Conservation (phyloP, 2,329 filamentous ascomycete genomes). For the Stylonectria norvegica region DNA sequence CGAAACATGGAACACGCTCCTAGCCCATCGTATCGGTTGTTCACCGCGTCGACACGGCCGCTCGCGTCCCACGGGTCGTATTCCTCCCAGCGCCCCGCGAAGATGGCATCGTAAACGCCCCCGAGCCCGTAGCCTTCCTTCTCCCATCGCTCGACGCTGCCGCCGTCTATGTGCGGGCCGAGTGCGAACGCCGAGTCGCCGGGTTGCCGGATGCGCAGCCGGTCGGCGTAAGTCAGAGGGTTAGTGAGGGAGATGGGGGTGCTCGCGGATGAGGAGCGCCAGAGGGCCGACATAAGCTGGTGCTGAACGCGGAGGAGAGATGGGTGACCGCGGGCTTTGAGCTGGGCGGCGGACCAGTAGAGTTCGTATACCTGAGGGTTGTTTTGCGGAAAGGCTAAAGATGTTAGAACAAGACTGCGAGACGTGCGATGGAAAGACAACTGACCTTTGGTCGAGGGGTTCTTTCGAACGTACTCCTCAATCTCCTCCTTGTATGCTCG, state of each 20-base stretch:
- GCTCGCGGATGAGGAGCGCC: slow-evolving; percentile 51
- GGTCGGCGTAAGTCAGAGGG: slow-evolving; percentile 67
- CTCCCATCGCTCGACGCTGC: slow-evolving; percentile 74
- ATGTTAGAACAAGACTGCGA: not conserved
- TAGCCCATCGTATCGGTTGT: slow-evolving; percentile 75
- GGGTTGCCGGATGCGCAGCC: slow-evolving; percentile 67
- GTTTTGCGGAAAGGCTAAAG: slow-evolving; percentile 59
- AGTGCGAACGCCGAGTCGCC: slow-evolving; percentile 69
- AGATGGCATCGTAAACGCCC: slow-evolving; percentile 69
- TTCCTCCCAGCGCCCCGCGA: slow-evolving; percentile 71
- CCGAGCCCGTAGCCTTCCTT: slow-evolving; percentile 62
- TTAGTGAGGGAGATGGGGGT: slow-evolving; percentile 49
- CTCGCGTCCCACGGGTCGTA: slow-evolving; percentile 81
- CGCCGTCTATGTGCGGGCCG: slow-evolving; percentile 71
- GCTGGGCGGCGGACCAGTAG: slow-evolving; percentile 70
- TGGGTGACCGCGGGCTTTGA: slow-evolving; percentile 64
- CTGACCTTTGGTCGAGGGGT: slow-evolving; percentile 55
- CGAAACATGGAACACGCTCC: slow-evolving; percentile 83
- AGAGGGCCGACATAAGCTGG: slow-evolving; percentile 59
- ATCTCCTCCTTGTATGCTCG: slow-evolving; percentile 62
- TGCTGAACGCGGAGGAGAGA: slow-evolving; percentile 59
- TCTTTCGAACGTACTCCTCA: slow-evolving; percentile 62
- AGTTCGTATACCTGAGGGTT: slow-evolving; percentile 71
- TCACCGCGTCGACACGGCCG: slow-evolving; percentile 62
- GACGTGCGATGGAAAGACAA: not conserved